Conservation (phyloP, 2,329 filamentous ascomycete genomes). For the Xylaria sp. region DNA sequence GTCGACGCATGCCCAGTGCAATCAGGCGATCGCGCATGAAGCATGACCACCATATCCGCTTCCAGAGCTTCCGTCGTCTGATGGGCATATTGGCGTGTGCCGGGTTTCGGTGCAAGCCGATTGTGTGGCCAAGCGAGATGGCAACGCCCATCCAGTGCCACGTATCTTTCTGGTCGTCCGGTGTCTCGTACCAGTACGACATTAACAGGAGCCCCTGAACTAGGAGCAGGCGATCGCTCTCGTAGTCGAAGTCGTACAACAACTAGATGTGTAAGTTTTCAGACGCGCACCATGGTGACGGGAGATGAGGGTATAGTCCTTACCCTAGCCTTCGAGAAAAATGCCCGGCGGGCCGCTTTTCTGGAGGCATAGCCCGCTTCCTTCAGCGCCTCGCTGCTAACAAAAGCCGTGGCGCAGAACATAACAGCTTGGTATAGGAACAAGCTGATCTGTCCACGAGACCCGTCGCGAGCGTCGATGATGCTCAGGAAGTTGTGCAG, state of each 20-base stretch:
- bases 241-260: conserved; percentile 93
- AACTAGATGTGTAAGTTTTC: conserved; percentile 45
- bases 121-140: conserved; percentile 86
- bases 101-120: conserved; percentile 85
- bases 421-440: conserved; percentile 91
- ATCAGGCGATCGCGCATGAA: conserved; percentile 93
- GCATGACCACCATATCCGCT: conserved; percentile 96
- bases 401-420: conserved; percentile 86
- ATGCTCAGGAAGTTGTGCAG: conserved; percentile 54
- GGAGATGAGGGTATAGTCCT: conserved; percentile 32
- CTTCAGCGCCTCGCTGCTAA: conserved; percentile 71
- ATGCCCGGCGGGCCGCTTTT: conserved; percentile 78
- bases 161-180: conserved; percentile 94
- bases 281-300: not conserved
- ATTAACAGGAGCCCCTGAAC: conserved; percentile 86
- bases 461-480: conserved; percentile 62
- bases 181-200: conserved; percentile 97
- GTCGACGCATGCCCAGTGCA: conserved; percentile 86
- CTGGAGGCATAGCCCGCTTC: conserved; percentile 72
- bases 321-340: conserved; percentile 84
- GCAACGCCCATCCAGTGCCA: conserved; percentile 99
- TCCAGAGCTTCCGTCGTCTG: conserved; percentile 77
- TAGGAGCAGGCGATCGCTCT: conserved; percentile 79
- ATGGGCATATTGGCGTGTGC: conserved; percentile 67
- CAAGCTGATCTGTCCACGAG: conserved; percentile 68